These are phyloP conservation scores for baker's yeast (Saccharomyces cerevisiae) DNA, from an alignment of 805 yeast genomes.

Conservation along the genomic window DNA sequence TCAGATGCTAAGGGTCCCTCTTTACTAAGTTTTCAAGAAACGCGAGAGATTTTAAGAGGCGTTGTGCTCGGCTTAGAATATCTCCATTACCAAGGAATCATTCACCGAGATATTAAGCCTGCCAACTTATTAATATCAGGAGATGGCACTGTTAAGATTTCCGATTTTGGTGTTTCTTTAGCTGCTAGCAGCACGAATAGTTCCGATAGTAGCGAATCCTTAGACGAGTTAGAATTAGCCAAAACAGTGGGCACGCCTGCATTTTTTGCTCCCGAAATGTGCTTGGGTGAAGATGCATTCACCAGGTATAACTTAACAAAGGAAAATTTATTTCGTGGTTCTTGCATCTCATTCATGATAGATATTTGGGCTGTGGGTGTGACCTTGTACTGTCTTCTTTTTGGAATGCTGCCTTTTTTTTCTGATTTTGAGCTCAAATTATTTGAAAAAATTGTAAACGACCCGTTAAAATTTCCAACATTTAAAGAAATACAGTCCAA, in stretches of 20 bases:
- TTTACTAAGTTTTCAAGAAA: constrained; percentile 53
- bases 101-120: constrained; percentile 94
- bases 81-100: constrained; percentile 80
- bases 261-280: constrained; percentile 89
- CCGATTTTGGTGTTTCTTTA: constrained; percentile 95
- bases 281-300: constrained; percentile 41
- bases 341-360: constrained; percentile 67
- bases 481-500: constrained; percentile 20
- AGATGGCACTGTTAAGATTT: constrained; percentile 73
- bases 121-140: constrained; percentile 72
- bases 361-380: constrained; percentile 98
- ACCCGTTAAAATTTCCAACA: constrained; percentile 51
- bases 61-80: constrained; percentile 85
- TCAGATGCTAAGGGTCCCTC: constrained; percentile 47
- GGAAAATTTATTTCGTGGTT: constrained; percentile 26
- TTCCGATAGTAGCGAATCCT: constrained; percentile 10
- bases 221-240: constrained; percentile 71
- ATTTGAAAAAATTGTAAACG: constrained; percentile 69
- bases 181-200: constrained; percentile 12
- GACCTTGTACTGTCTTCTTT: constrained; percentile 76
- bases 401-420: constrained; percentile 83
- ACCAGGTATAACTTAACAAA: constrained; percentile 16
- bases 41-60: constrained; percentile 70
- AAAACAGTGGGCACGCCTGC: constrained; percentile 98
- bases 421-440: constrained; percentile 64